Conservation (phyloP, 768 basidiomycete species). For the Russula foetens region DNA sequence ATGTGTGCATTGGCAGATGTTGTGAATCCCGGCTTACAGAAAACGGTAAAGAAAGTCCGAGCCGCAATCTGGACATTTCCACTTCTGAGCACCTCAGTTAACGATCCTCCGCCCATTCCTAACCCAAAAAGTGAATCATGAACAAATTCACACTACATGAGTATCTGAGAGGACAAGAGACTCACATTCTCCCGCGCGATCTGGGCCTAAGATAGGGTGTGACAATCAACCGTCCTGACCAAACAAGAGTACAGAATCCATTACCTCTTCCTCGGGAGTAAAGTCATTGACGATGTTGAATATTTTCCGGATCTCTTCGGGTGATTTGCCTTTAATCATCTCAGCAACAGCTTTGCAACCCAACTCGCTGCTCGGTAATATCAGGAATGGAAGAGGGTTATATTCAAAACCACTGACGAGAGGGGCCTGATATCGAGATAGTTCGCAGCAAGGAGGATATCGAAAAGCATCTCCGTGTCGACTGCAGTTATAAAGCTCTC, state of each 20-base stretch:
- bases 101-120: too few species aligned
- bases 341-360: conserved; percentile 99
- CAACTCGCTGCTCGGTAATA: conserved; percentile 61
- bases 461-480: conserved; percentile 99
- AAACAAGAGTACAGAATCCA: conserved; percentile 19
- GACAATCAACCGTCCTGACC: background rate
- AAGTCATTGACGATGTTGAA: conserved; percentile 97
- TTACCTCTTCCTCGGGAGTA: too few species aligned
- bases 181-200: conserved; percentile 99
- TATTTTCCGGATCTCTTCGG: conserved; percentile 96
- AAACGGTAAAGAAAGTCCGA: too few species aligned
- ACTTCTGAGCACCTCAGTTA: too few species aligned
- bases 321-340: conserved; percentile 99
- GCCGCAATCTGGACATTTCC: too few species aligned
- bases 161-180: conserved; percentile 17
- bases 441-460: conserved; percentile 99
- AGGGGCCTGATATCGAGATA: conserved; percentile 99
- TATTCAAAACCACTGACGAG: conserved; percentile 43
- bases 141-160: background rate
- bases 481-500: conserved; percentile 97
- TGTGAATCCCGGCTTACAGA: too few species aligned
- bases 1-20: too few species aligned
- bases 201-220: conserved; percentile 54
- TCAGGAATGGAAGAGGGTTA: background rate
- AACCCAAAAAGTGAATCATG: conserved; percentile 12